Conservation (phyloP, 495 filamentous ascomycete genomes). For the Articulospora tetracladia region DNA sequence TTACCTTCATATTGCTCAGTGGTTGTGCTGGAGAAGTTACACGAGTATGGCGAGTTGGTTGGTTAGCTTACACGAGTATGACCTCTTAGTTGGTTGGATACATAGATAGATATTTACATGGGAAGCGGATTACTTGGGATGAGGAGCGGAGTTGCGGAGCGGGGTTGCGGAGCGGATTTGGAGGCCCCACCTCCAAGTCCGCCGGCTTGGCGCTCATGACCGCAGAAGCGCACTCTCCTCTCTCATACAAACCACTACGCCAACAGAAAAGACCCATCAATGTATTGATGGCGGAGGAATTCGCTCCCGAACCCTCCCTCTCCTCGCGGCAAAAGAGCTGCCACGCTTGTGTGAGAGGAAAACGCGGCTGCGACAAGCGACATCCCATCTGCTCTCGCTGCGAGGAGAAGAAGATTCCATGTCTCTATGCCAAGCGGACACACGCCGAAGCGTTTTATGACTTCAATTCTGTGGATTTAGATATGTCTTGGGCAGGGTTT, state of each 20-base stretch:
- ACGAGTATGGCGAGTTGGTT: neutral
- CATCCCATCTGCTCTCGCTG: conserved; percentile 33
- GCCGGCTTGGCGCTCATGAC: neutral
- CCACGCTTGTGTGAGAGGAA: conserved; percentile 33
- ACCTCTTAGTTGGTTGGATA: too few species aligned
- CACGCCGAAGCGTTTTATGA: conserved; percentile 9
- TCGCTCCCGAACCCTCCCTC: neutral
- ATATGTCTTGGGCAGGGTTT: conserved; percentile 1
- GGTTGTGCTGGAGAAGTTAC: neutral
- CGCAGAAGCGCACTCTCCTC: neutral
- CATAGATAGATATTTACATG: neutral
- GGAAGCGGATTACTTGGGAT: conserved; percentile 5
- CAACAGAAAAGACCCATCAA: neutral
- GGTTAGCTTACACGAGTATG: too few species aligned
- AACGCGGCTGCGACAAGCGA: conserved; percentile 34
- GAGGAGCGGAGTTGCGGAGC: conserved; percentile 4
- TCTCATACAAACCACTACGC: neutral
- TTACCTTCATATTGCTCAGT: conserved; percentile 33
- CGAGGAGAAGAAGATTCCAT: conserved; percentile 27
- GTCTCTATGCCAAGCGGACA: conserved; percentile 25
- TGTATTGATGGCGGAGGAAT: conserved; percentile 1
- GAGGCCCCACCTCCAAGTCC: neutral
- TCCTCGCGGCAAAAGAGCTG: conserved; percentile 34
- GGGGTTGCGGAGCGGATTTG: conserved; percentile 4
- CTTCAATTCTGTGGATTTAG: neutral